Conservation (phyloP, 129 eudicot genomes). For the Oenanthe sinensis region DNA sequence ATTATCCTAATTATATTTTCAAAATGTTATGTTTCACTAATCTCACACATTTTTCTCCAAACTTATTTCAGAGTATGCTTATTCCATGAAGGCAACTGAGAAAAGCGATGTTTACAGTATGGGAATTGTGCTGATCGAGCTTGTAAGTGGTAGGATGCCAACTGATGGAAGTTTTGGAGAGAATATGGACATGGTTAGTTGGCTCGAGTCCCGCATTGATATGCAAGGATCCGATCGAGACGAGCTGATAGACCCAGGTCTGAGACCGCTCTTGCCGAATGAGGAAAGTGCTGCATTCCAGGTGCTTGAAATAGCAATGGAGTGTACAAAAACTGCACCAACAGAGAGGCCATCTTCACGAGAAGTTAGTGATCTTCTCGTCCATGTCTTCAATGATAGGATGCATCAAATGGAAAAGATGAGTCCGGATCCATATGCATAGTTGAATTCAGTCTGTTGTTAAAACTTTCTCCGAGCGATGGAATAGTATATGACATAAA, state of each 20-base stretch:
- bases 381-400: conserved; percentile 48
- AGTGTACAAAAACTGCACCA: conserved; percentile 86
- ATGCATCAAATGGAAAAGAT: conserved; percentile 34
- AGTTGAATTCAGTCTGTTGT: conserved; percentile 11
- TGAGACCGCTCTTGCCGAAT: conserved; percentile 52
- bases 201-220: conserved; percentile 67
- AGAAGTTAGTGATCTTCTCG: conserved; percentile 51
- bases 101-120: conserved; percentile 91
- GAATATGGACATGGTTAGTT: conserved; percentile 83
- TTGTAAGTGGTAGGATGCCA: conserved; percentile 85
- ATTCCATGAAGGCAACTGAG: conserved; percentile 76
- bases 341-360: conserved; percentile 84
- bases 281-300: conserved; percentile 64
- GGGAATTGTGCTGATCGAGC: conserved; percentile 94
- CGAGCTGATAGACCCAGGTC: conserved; percentile 52
- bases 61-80: conserved; percentile 61
- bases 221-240: conserved; percentile 45
- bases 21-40: not conserved
- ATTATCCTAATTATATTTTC: not conserved
- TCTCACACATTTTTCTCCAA: not conserved
- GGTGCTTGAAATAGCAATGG: conserved; percentile 71
- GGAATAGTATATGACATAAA: not conserved
- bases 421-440: conserved; percentile 42
- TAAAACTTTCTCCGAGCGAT: not conserved
- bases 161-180: conserved; percentile 77